Percentiles rank a stretch among this genome's conserved stretches.
Conservation (phyloP, 1,284 basidiomycete species). For the Cutaneotrichosporon daszewskae region DNA sequence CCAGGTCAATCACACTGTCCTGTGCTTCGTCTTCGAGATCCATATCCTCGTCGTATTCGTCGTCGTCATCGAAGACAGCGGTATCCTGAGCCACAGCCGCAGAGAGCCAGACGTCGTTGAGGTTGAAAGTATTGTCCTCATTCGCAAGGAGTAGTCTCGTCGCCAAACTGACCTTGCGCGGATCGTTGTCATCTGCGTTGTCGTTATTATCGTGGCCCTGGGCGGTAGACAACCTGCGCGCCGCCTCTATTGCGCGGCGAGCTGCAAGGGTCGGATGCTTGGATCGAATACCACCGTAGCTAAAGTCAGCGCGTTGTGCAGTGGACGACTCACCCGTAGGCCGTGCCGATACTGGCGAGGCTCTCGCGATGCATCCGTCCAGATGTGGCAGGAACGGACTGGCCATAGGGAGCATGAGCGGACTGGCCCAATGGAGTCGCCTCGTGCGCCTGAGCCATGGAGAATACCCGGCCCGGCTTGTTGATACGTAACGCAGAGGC, state of each 20-base stretch:
- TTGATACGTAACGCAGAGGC: constrained; percentile 22
- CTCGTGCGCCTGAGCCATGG: constrained; percentile 1
- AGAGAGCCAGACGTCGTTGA: constrained; percentile 49
- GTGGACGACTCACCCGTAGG: too few species aligned
- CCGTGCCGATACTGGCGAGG: constrained; percentile 11
- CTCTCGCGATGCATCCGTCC: constrained; percentile 6
- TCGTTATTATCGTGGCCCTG: constrained; percentile 24
- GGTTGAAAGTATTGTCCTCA: constrained; percentile 49
- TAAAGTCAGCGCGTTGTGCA: too few species aligned
- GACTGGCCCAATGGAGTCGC: constrained; percentile 1
- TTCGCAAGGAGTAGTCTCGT: constrained; percentile 72
- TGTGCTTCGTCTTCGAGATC: constrained; percentile 8
- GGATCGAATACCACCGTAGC: constrained; percentile 47
- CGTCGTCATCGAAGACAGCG: constrained; percentile 48
- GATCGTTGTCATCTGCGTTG: constrained; percentile 21
- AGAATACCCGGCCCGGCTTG: constrained; percentile 3
- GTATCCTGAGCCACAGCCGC: constrained; percentile 48
- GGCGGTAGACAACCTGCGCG: constrained; percentile 36
- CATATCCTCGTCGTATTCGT: constrained; percentile 32
- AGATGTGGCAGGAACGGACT: constrained; percentile 10
- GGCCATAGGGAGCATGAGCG: constrained; percentile 1
- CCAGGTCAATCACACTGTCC: constrained; percentile 2
- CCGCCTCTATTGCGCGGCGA: constrained; percentile 42
- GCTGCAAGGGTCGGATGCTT: constrained; percentile 48
- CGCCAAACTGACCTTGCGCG: constrained; percentile 57